phyloP scores from a whole-genome alignment of 129 eudicot species.

The Artemisia annua region DNA sequence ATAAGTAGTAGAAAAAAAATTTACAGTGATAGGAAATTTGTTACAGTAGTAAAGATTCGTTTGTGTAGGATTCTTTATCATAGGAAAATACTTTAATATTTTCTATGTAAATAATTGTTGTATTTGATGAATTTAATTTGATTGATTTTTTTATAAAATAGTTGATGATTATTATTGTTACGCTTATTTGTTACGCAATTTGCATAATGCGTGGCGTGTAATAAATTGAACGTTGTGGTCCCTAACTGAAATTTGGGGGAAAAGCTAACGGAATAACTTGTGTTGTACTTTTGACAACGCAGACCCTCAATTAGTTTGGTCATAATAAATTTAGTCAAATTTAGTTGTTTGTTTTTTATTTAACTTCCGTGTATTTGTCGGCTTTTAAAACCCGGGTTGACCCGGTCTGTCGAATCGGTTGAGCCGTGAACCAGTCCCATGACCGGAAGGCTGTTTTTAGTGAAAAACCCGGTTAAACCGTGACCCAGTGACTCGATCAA shows the following conservation, averaged over 20 bases:
- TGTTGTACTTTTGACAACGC: conserved; percentile 1
- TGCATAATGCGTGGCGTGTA: conserved; percentile 32
- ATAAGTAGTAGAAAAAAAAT: background rate
- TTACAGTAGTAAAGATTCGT: conserved; percentile 19
- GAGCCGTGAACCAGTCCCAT: no score
- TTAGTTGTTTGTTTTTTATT: no score
- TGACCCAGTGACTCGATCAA: no score
- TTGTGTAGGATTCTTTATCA: conserved; percentile 14
- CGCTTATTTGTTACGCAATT: conserved; percentile 24
- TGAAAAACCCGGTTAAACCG: no score
- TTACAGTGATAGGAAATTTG: conserved; percentile 16
- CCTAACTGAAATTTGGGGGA: conserved; percentile 23
- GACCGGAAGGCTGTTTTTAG: background rate
- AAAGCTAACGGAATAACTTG: conserved; percentile 29
- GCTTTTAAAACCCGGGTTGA: background rate
- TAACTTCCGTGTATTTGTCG: no score
- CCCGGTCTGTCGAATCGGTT: background rate
- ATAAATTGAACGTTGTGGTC: conserved; percentile 10
- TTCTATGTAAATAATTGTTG: conserved; percentile 17
- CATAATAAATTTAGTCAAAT: background rate
- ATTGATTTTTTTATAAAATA: conserved; percentile 23
- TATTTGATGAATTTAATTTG: conserved; percentile 27
- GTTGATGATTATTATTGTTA: conserved; percentile 12
- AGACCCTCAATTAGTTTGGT: conserved; percentile 5
- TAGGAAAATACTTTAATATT: background rate